Base-by-base conservation (phyloP, 257 asterid species). In the Rauvolfia tetraphylla region DNA sequence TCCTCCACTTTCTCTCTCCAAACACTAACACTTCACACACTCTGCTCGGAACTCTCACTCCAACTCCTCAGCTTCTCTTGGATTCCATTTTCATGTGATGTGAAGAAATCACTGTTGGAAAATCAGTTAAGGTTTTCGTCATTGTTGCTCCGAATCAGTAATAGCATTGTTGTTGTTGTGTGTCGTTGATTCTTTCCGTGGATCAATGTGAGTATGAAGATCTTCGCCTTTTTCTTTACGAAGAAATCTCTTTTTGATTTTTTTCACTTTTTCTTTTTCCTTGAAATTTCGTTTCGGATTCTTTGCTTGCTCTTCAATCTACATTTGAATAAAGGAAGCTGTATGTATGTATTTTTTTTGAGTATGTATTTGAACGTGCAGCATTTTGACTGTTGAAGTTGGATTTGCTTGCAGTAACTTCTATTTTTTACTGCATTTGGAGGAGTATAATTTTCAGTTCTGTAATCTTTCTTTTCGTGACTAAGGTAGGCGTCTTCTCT, bases 201-300 rank as follows among this genome's bases (percentile, higher is more conserved):
- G 82, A 84, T 77, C 88, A 83, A 41, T 81, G 83, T 79, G 63
- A 82, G 82, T 81, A 29, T 46, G 36, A 78, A 87, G 87, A 81
- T 81, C 85, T 83, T 75, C 68, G 61, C n/a, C 87, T 87, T 82
- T 72, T 39, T 71, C 66, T 74, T 78, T 75, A 17, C 20, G 46
- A 25, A 66, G 49, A 66, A 22, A 56, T 79, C 17, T 14, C 27
- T 27, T 63, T 63, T 80, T n/a, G n/a, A n/a, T n/a, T n/a, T n/a
- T n/a, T n/a, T n/a, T n/a, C n/a, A n/a, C n/a, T n/a, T n/a, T n/a
- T n/a, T n/a, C n/a, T n/a, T n/a, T 77, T 54, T 23, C 5, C 7
- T 54, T 78, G 59, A 61, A 9, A 41, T 29, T 44, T 46, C 75
- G 56, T 59, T 46, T 53, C 2, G 18, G 71, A 75, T 82, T 56